phyloP scores from a whole-genome alignment of 768 basidiomycete genomes.

The Phylloporus rhodoxanthus region DNA sequence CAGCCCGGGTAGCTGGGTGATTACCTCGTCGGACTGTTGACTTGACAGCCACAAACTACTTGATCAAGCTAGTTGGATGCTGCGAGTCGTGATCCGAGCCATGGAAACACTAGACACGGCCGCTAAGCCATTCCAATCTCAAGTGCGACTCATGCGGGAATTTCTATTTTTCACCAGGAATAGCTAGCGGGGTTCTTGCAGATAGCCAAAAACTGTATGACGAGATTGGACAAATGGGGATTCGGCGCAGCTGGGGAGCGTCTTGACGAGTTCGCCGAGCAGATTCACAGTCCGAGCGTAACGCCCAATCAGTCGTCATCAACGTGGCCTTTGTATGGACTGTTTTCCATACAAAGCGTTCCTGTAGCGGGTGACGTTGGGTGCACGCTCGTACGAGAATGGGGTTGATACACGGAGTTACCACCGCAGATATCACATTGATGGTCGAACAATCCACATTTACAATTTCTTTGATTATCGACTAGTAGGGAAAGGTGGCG shows the following conservation, averaged over 20 bases:
- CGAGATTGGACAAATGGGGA: constrained; percentile 24
- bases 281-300: constrained; percentile 13
- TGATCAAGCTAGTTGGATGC: constrained; percentile 8
- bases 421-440: constrained; percentile 19
- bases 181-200: constrained; percentile 20
- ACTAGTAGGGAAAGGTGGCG: constrained; percentile 15
- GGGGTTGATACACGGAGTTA: constrained; percentile 15
- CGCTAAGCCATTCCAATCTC: constrained; percentile 22
- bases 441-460: constrained; percentile 4
- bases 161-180: constrained; percentile 16
- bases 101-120: constrained; percentile 18
- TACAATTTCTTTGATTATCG: constrained; percentile 12
- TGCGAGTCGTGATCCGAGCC: constrained; percentile 18
- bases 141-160: constrained; percentile 20
- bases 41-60: constrained; percentile 17
- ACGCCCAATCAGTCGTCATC: constrained; percentile 19
- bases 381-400: constrained; percentile 9
- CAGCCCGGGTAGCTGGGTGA: constrained; percentile 12
- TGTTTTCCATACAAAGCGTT: constrained; percentile 25
- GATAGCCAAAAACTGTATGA: constrained; percentile 13
- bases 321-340: constrained; percentile 16
- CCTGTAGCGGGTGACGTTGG: constrained; percentile 21
- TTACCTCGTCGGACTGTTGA: constrained; percentile 21
- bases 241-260: constrained; percentile 15
- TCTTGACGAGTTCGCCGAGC: constrained; percentile 19